These are phyloP conservation scores for Nymphaea thermarum DNA, from an alignment of 164 flowering plant species.

Conservation along the genomic window DNA sequence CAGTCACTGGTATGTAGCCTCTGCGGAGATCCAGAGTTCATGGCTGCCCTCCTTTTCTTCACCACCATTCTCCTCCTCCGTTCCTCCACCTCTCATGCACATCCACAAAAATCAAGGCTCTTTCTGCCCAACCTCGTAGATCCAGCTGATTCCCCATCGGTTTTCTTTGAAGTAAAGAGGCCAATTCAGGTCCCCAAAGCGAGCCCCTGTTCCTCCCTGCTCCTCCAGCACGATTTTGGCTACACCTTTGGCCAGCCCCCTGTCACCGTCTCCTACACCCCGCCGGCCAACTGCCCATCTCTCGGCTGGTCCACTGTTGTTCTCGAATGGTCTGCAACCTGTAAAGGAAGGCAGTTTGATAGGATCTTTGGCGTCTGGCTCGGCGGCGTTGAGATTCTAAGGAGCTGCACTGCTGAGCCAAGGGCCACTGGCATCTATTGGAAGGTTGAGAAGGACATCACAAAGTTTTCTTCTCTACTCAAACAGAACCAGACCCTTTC, in stretches of 20 bases:
- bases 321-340: constrained; percentile 66
- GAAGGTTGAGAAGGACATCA: constrained; percentile 75
- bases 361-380: constrained; percentile 92
- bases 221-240: constrained; percentile 51
- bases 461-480: constrained; percentile 65
- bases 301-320: constrained; percentile 41
- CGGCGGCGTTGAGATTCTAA: constrained; percentile 77
- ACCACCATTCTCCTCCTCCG: constrained; percentile 14
- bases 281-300: constrained; percentile 41
- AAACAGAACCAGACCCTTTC: constrained; percentile 40
- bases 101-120: constrained; percentile 20
- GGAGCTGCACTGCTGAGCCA: constrained; percentile 94
- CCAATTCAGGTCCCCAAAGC: constrained; percentile 26
- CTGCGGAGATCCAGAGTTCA: no score
- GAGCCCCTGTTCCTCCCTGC: constrained; percentile 30
- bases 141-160: constrained; percentile 14
- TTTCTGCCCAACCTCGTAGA: constrained; percentile 6
- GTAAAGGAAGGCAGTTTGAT: constrained; percentile 77
- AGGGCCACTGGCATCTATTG: constrained; percentile 59
- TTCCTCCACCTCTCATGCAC: constrained; percentile 20
- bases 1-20: no score
- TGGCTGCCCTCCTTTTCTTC: constrained; percentile 9
- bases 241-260: constrained; percentile 52
- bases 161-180: constrained; percentile 52
- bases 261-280: constrained; percentile 38